These are phyloP conservation scores for Capronia epimyces DNA, from an alignment of 2,329 filamentous ascomycete species.

Conservation along the genomic window DNA sequence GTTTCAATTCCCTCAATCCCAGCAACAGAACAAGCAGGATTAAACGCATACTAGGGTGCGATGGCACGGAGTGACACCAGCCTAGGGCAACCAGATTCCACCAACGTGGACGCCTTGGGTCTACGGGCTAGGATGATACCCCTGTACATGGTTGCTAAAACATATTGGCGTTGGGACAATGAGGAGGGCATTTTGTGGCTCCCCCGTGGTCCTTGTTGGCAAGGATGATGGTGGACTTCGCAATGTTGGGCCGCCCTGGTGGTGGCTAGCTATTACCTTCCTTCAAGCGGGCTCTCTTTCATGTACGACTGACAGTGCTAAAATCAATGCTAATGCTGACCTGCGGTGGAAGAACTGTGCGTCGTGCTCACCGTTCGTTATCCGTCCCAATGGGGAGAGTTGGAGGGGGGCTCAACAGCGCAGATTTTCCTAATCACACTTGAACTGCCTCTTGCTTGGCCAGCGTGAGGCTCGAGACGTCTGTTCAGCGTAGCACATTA, in stretches of 20 bases:
- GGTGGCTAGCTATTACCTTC: background rate
- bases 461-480: too few species aligned
- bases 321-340: too few species aligned
- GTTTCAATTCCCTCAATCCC: conserved; percentile 36
- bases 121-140: conserved; percentile 2
- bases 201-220: background rate
- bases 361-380: too few species aligned
- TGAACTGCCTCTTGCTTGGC: too few species aligned
- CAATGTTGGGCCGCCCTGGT: background rate
- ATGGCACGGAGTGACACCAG: background rate
- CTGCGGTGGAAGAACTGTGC: too few species aligned
- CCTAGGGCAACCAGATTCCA: background rate
- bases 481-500: too few species aligned
- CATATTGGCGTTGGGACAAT: background rate
- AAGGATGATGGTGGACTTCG: background rate
- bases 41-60: background rate
- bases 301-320: background rate
- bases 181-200: background rate
- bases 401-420: too few species aligned
- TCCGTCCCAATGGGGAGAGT: too few species aligned
- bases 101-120: background rate
- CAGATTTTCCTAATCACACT: too few species aligned
- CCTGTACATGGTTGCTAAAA: conserved; percentile 1
- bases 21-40: conserved; percentile 22
- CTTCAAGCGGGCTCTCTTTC: background rate